Evolutionary conservation across 2,329 filamentous ascomycete species (phyloP).

Genomic region (Botryotinia convoluta): DNA sequence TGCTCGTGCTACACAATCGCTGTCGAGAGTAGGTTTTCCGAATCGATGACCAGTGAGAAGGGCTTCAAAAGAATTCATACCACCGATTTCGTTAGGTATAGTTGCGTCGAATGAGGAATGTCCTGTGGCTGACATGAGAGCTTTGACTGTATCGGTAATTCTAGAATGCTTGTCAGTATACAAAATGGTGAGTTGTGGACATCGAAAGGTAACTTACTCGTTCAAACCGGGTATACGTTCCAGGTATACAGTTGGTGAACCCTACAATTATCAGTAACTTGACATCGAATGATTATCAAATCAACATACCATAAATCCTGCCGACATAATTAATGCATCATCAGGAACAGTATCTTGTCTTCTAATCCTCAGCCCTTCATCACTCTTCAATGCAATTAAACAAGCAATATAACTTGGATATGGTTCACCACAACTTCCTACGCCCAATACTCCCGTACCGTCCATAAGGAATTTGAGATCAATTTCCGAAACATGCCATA

Average conservation of each 20-base stretch:
- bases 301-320: slow-evolving; percentile 34
- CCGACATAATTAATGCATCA: slow-evolving; percentile 31
- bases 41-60: slow-evolving; percentile 33
- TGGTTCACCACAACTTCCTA: slow-evolving; percentile 55
- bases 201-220: slow-evolving; percentile 27
- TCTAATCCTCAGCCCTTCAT: slow-evolving; percentile 30
- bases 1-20: slow-evolving; percentile 36
- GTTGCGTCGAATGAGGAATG: slow-evolving; percentile 46
- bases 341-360: slow-evolving; percentile 36
- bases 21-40: slow-evolving; percentile 33
- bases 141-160: slow-evolving; percentile 34
- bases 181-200: neutral
- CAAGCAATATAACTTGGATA: slow-evolving; percentile 48
- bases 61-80: slow-evolving; percentile 51
- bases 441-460: slow-evolving; percentile 61
- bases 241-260: slow-evolving; percentile 36
- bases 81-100: slow-evolving; percentile 65
- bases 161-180: slow-evolving; percentile 20
- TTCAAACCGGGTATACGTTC: slow-evolving; percentile 35
- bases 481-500: slow-evolving; percentile 57
- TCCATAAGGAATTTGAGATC: slow-evolving; percentile 56
- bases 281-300: neutral
- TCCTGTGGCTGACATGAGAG: slow-evolving; percentile 28
- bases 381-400: slow-evolving; percentile 34
- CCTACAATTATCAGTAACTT: slow-evolving; percentile 24